Evolutionary conservation across 805 yeast species (phyloP).

Genomic region (Candida takata): DNA sequence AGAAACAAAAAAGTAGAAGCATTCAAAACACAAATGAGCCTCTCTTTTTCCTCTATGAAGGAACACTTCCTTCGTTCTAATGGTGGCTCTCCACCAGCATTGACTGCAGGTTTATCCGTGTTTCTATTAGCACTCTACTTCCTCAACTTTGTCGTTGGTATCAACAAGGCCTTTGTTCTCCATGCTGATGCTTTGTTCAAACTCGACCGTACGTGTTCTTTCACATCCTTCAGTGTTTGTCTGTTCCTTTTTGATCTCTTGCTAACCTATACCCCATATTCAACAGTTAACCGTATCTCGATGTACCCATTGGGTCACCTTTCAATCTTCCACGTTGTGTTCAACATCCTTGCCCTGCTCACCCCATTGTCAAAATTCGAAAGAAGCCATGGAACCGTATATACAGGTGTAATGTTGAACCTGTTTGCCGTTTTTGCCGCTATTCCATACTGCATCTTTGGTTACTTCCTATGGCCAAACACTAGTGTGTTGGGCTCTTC

Average conservation of each 20-base stretch:
- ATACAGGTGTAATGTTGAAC: conserved; percentile 77
- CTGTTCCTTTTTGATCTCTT: neutral
- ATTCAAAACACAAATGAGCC: neutral
- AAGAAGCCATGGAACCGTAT: conserved; percentile 69
- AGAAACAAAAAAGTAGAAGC: neutral
- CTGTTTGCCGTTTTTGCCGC: conserved; percentile 65
- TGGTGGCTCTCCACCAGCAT: conserved; percentile 42
- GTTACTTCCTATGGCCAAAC: conserved; percentile 39
- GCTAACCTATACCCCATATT: neutral
- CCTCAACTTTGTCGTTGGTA: conserved; percentile 23
- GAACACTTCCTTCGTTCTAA: conserved; percentile 2
- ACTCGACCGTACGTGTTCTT: conserved; percentile 25
- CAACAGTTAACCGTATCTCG: conserved; percentile 31
- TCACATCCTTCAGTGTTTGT: neutral
- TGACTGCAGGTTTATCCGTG: conserved; percentile 52
- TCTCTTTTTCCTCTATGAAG: conserved; percentile 1
- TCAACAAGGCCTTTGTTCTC: conserved; percentile 38
- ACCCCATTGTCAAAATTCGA: conserved; percentile 64
- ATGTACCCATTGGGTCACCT: conserved; percentile 68
- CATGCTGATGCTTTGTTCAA: conserved; percentile 48
- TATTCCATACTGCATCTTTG: conserved; percentile 21
- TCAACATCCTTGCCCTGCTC: conserved; percentile 51
- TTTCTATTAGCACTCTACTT: conserved; percentile 44
- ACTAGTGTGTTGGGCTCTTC: conserved; percentile 58
- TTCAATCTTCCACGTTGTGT: conserved; percentile 50